These are phyloP conservation scores for Glutinoglossum americanum DNA, from an alignment of 495 filamentous ascomycete species.

Conservation along the genomic window DNA sequence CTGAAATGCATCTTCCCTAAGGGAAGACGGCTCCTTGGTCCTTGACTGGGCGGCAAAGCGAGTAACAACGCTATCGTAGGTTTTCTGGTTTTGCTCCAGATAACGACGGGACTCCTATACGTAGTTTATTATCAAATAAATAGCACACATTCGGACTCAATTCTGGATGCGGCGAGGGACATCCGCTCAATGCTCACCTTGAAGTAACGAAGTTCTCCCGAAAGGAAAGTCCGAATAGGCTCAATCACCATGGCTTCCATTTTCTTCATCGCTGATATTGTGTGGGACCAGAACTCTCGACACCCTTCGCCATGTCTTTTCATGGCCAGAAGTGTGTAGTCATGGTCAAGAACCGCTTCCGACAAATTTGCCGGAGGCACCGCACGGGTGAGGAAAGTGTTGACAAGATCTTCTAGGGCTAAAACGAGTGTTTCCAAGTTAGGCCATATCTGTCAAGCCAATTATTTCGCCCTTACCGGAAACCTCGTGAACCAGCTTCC, in stretches of 20 bases:
- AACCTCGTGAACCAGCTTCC: slow-evolving; percentile 56
- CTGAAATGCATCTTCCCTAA: slow-evolving; percentile 89
- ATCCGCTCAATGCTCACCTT: slow-evolving; percentile 21
- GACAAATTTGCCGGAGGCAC: slow-evolving; percentile 49
- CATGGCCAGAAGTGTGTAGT: slow-evolving; percentile 78
- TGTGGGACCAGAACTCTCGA: slow-evolving; percentile 63
- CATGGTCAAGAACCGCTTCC: slow-evolving; percentile 74
- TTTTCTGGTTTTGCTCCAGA: slow-evolving; percentile 63
- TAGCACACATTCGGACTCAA: background rate
- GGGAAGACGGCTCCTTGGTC: slow-evolving; percentile 72
- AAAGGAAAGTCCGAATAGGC: slow-evolving; percentile 55
- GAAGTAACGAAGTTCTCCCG: slow-evolving; percentile 46
- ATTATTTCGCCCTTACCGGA: slow-evolving; percentile 28
- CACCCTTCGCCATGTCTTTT: slow-evolving; percentile 65
- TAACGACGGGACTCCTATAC: slow-evolving; percentile 49
- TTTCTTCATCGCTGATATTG: slow-evolving; percentile 47
- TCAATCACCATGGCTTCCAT: slow-evolving; percentile 58
- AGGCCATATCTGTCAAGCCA: background rate
- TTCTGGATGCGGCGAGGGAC: background rate
- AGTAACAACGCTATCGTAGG: slow-evolving; percentile 56
- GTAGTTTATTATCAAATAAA: background rate
- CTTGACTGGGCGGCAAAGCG: slow-evolving; percentile 71
- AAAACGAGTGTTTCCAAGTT: background rate
- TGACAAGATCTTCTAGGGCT: slow-evolving; percentile 24
- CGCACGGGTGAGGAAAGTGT: slow-evolving; percentile 47